These are phyloP conservation scores for Venturia pyrina DNA, from an alignment of 2,329 filamentous ascomycete genomes.

Conservation along the genomic window DNA sequence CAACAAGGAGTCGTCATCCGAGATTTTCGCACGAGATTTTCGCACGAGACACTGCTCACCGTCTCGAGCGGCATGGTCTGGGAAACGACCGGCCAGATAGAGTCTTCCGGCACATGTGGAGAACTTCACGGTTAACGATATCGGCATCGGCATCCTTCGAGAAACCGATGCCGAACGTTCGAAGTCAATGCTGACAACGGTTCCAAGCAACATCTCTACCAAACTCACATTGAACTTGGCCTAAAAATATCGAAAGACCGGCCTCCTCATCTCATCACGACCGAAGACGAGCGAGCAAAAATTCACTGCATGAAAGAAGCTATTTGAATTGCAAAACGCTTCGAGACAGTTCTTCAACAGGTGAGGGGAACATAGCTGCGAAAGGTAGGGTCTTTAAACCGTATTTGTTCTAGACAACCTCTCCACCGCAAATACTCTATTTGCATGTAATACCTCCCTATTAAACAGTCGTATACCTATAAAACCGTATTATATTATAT, in stretches of 20 bases:
- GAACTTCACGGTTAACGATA: neutral
- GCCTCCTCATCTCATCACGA: neutral
- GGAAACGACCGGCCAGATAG: neutral
- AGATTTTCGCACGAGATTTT: neutral
- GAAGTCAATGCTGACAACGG: neutral
- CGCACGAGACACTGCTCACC: neutral
- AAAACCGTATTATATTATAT: no score
- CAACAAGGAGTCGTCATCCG: no score
- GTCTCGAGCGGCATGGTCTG: neutral
- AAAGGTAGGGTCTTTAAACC: no score
- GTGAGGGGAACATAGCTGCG: no score
- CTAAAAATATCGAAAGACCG: neutral
- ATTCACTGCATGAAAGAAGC: neutral
- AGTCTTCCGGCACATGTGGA: neutral
- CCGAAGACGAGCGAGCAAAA: neutral
- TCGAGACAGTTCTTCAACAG: neutral
- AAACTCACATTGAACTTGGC: neutral
- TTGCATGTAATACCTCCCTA: no score
- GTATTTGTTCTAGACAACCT: no score
- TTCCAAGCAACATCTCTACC: neutral
- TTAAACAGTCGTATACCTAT: no score
- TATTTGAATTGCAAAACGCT: neutral
- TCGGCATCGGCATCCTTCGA: neutral
- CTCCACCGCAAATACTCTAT: no score
- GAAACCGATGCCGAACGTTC: neutral